phyloP scores from a whole-genome alignment of 1,139 yeast species.

The Pichia sp. region DNA sequence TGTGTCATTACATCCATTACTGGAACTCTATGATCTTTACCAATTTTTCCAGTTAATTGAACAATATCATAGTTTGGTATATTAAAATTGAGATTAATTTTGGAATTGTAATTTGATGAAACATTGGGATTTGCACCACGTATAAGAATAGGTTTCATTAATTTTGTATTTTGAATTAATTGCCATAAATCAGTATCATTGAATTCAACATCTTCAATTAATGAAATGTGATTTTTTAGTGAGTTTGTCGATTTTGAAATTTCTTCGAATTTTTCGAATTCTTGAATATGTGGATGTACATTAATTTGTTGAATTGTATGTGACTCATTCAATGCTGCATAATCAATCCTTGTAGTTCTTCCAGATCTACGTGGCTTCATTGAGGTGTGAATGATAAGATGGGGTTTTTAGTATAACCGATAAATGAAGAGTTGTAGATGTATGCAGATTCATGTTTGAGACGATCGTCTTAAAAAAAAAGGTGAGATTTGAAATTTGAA shows the following conservation, averaged over 20 bases:
- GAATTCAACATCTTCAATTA: conserved; percentile 27
- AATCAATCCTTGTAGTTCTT: conserved; percentile 44
- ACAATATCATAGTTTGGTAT: conserved; percentile 49
- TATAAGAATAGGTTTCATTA: conserved; percentile 32
- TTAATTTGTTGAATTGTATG: conserved; percentile 53
- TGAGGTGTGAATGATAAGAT: neutral
- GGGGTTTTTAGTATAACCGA: neutral
- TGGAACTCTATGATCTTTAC: conserved; percentile 59
- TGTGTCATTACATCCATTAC: conserved; percentile 91
- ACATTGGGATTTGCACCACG: conserved; percentile 21
- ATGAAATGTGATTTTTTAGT: conserved; percentile 21
- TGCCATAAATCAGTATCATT: conserved; percentile 28
- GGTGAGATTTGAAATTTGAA: too few relatives aligned
- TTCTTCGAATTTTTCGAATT: conserved; percentile 29
- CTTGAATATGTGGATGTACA: conserved; percentile 55
- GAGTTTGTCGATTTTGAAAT: neutral
- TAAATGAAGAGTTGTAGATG: too few relatives aligned
- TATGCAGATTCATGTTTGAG: neutral
- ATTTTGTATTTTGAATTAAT: conserved; percentile 38
- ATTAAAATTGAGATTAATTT: conserved; percentile 36
- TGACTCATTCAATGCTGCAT: conserved; percentile 75
- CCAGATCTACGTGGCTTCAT: conserved; percentile 8
- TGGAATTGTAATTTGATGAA: conserved; percentile 21
- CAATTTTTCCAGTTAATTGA: conserved; percentile 53
- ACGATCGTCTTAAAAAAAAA: neutral